Evolutionary conservation across 495 filamentous ascomycete genomes (phyloP), one percentile per base, ranked within the genome.

Genomic region (Geopyxis carbonaria): DNA sequence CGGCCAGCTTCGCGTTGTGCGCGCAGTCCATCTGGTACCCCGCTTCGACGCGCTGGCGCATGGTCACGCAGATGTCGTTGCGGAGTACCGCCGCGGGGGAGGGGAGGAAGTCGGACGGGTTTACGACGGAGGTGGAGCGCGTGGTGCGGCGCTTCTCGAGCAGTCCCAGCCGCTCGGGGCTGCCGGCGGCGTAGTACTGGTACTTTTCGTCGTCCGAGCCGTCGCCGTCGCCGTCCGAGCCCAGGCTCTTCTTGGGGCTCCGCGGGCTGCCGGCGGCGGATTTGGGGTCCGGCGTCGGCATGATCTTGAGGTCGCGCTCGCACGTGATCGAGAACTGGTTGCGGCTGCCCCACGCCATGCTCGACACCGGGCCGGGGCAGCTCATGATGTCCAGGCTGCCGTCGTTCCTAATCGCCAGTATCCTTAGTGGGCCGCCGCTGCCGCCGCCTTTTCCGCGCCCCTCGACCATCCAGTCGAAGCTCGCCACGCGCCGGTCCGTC

Each of bases 401-500:
- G 23, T 55, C 44, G n/a, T 38, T 35, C 15, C 45, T 45, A 10
- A 56, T 25, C 18, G 38, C 15, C 4, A 41, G 14, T 1, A 41
- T 11, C 29, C 33, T 41, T 22, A 39, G 18, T 5, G 23, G 16
- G 24, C 36, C 24, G 24, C 22, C 30, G 13, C 16, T 22, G 10
- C 15, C 16, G 6, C 18, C 14, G 3, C 28, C 25, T 13, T 7
- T 28, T 7, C 25, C n/a, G 6, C 13, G 24, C 14, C 74, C 59
- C 64, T 69, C 53, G 50, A 60, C 80, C 38, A 91, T 64, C 64
- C 83, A 92, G 51, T 94, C 86, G 56, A 92, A 93, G 1, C 78
- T 79, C 0, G 89, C 77, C 22, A 93, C 71, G 11, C 76, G 68
- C 29, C 77, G 67, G 7, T 68, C 62, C 31, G 59, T 74, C 61